phyloP scores from a whole-genome alignment of 805 yeast genomes.

The Cyberlindnera xishuangbannaensis region DNA sequence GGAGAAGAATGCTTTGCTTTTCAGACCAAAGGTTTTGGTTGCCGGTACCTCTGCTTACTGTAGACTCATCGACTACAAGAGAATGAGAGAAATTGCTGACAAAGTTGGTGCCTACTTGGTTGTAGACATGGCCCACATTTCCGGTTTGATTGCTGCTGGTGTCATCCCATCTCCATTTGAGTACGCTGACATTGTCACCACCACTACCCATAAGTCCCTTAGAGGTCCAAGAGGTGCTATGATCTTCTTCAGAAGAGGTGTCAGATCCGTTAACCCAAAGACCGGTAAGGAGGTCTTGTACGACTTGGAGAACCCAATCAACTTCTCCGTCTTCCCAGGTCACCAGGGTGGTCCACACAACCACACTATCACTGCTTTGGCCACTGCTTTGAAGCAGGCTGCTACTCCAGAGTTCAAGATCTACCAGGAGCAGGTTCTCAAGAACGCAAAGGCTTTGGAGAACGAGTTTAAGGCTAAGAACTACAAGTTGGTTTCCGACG shows the following conservation, averaged over 20 bases:
- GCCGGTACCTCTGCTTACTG: constrained; percentile 99
- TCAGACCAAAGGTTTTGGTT: constrained; percentile 93
- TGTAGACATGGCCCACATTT: constrained; percentile 97
- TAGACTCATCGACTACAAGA: constrained; percentile 91
- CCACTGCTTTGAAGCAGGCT: constrained; percentile 93
- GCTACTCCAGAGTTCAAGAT: constrained; percentile 79
- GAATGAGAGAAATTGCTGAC: constrained; percentile 95
- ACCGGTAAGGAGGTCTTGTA: constrained; percentile 80
- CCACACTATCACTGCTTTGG: constrained; percentile 94
- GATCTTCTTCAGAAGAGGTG: constrained; percentile 97
- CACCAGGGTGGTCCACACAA: constrained; percentile 99
- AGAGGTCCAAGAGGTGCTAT: constrained; percentile 99
- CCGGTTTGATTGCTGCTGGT: constrained; percentile 93
- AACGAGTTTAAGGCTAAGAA: constrained; percentile 58
- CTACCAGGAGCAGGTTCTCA: constrained; percentile 79
- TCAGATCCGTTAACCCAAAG: constrained; percentile 65
- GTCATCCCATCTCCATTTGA: constrained; percentile 96
- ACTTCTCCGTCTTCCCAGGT: constrained; percentile 97
- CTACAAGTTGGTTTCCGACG: constrained; percentile 76
- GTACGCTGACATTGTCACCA: constrained; percentile 95
- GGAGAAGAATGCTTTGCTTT: constrained; percentile 83
- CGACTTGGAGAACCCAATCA: constrained; percentile 86
- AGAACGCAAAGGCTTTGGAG: constrained; percentile 77
- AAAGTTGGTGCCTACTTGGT: constrained; percentile 94
- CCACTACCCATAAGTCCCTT: constrained; percentile 97